Evolutionary conservation across 345 rosid species (phyloP).

Genomic region (Firmiana major): DNA sequence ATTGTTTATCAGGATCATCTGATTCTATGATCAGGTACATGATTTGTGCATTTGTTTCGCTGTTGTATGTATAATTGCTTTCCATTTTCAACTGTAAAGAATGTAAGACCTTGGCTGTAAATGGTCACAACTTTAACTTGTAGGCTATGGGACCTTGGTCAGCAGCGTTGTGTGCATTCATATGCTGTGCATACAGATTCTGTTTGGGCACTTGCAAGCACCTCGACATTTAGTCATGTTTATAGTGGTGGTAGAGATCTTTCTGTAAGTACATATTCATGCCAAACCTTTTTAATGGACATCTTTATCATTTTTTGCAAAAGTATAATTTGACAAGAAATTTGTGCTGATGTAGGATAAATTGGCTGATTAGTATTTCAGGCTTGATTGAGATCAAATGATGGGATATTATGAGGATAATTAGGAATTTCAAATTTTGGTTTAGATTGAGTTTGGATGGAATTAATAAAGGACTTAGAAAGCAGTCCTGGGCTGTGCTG

Average conservation of each 20-base stretch:
- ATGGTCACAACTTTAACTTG: conserved; percentile 23
- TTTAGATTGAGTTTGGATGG: not conserved
- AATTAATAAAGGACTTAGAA: not conserved
- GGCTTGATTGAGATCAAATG: not conserved
- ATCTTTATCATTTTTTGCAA: conserved; percentile 10
- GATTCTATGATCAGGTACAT: conserved; percentile 97
- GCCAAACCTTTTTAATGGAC: not conserved
- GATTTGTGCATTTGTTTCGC: conserved; percentile 16
- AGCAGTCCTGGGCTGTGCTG: not conserved
- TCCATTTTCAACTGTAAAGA: conserved; percentile 12
- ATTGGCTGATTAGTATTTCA: not conserved
- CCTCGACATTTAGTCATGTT: conserved; percentile 89
- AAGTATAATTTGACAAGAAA: not conserved
- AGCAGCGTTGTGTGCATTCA: conserved; percentile 97
- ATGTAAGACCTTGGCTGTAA: conserved; percentile 17
- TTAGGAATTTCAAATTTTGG: not conserved
- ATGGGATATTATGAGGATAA: too few relatives aligned
- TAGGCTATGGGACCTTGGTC: conserved; percentile 99
- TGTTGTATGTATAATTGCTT: conserved; percentile 3
- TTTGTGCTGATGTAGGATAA: not conserved
- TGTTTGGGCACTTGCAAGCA: conserved; percentile 99
- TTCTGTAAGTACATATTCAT: conserved; percentile 63
- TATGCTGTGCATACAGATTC: conserved; percentile 99
- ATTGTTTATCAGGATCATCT: conserved; percentile 96
- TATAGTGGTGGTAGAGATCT: conserved; percentile 99